phyloP scores from a whole-genome alignment of 169 alveolate species.

The Eimeria falciformis region DNA sequence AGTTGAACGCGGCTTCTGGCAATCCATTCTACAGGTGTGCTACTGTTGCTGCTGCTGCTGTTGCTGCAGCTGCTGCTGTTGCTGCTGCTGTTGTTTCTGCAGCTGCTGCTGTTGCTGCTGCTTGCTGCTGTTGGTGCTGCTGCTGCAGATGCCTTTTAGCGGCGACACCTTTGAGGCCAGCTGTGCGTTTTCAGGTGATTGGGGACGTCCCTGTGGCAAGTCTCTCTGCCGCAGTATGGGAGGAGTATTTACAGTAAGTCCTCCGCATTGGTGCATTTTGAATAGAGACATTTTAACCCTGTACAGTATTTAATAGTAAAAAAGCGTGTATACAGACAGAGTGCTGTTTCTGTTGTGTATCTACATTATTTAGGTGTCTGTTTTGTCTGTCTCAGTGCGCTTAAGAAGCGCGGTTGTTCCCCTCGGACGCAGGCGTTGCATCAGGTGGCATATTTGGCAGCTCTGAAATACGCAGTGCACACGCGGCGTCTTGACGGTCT shows the following conservation, averaged over 20 bases:
- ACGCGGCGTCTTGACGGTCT: conserved; percentile 79
- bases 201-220: conserved; percentile 60
- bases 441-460: conserved; percentile 84
- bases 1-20: conserved; percentile 79
- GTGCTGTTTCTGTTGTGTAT: not conserved
- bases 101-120: not conserved
- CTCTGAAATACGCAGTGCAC: conserved; percentile 82
- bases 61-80: not conserved
- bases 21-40: conserved; percentile 68
- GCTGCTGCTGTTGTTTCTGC: not conserved
- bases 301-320: not conserved
- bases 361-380: not conserved
- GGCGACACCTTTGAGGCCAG: not conserved
- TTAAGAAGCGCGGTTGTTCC: conserved; percentile 80
- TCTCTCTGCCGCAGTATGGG: conserved; percentile 54
- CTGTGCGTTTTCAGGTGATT: not conserved
- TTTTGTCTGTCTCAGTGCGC: conserved; percentile 71
- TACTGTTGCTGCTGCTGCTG: conserved; percentile 1
- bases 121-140: not conserved
- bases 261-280: not conserved
- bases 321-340: not conserved
- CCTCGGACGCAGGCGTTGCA: conserved; percentile 84
- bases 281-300: not conserved
- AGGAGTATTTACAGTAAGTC: conserved; percentile 39
- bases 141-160: not conserved